A percentile compares a stretch with the other conserved stretches of the same genome.
phyloP scores from a whole-genome alignment of 495 filamentous ascomycete species.

The Xylaria sp. region DNA sequence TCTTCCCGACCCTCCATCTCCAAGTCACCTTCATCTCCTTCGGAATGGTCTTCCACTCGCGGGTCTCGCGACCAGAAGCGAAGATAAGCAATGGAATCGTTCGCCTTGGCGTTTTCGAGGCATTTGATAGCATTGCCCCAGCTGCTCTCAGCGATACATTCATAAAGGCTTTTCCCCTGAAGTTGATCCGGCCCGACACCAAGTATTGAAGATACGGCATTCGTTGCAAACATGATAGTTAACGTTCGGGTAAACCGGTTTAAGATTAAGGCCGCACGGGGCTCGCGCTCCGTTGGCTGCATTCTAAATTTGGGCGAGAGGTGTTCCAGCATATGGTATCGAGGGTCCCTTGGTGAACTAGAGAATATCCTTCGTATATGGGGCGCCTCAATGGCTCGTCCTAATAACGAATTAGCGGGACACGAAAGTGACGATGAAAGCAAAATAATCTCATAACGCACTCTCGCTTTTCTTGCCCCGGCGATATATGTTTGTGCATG shows the following conservation, averaged over 20 bases:
- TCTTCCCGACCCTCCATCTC: constrained; percentile 45
- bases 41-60: constrained; percentile 47
- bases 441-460: constrained; percentile 51
- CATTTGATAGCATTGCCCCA: constrained; percentile 76
- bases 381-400: constrained; percentile 79
- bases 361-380: constrained; percentile 80
- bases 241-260: constrained; percentile 86
- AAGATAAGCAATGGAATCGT: constrained; percentile 91
- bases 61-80: constrained; percentile 90
- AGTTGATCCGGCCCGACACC: constrained; percentile 71
- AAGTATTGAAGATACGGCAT: constrained; percentile 73
- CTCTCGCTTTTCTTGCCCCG: constrained; percentile 74
- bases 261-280: constrained; percentile 82
- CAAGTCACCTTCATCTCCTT: constrained; percentile 41
- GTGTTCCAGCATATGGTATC: constrained; percentile 90
- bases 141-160: constrained; percentile 80
- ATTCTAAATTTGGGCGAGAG: constrained; percentile 82
- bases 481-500: constrained; percentile 81
- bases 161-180: constrained; percentile 77
- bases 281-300: constrained; percentile 71
- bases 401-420: constrained; percentile 51
- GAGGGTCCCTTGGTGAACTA: constrained; percentile 81
- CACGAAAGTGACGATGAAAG: constrained; percentile 27
- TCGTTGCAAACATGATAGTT: constrained; percentile 86
- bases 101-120: constrained; percentile 86